These are phyloP conservation scores for Candida nanaspora DNA, from an alignment of 805 yeast species.

Conservation along the genomic window DNA sequence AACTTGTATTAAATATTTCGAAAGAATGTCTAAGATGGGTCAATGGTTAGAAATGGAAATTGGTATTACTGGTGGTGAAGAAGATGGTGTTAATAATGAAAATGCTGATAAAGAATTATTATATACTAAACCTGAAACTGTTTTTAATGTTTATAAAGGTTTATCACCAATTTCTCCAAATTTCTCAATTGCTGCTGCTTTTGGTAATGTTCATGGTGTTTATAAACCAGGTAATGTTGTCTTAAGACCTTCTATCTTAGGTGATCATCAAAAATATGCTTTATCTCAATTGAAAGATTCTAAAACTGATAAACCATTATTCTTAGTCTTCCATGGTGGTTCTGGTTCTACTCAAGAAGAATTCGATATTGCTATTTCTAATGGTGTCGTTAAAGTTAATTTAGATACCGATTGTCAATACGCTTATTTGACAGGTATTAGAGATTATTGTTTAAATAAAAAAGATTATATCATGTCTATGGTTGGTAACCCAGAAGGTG, in stretches of 20 bases:
- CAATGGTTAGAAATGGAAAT: conserved; percentile 99
- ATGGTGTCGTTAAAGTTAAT: conserved; percentile 98
- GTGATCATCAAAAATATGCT: conserved; percentile 92
- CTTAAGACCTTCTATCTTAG: conserved; percentile 86
- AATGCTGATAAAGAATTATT: conserved; percentile 77
- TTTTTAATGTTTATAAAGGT: conserved; percentile 85
- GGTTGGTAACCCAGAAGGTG: conserved; percentile 99
- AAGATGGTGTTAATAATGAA: conserved; percentile 99
- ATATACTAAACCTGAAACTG: conserved; percentile 95
- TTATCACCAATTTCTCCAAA: conserved; percentile 87
- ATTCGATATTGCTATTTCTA: conserved; percentile 81
- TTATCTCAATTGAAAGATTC: conserved; percentile 48
- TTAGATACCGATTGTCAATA: conserved; percentile 98
- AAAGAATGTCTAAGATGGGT: conserved; percentile 85
- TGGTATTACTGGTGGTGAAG: conserved; percentile 99
- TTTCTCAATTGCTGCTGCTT: conserved; percentile 99
- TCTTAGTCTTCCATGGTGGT: conserved; percentile 99
- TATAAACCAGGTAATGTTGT: conserved; percentile 98
- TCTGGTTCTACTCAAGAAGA: conserved; percentile 94
- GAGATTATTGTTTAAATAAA: conserved; percentile 94
- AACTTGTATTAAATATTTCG: conserved; percentile 90
- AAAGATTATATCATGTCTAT: conserved; percentile 84
- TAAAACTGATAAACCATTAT: conserved; percentile 54
- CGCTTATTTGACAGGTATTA: conserved; percentile 94
- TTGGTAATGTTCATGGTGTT: conserved; percentile 99